Base-by-base conservation (phyloP, 139 green algal species). In the Chlorokybus atmophyticus region DNA sequence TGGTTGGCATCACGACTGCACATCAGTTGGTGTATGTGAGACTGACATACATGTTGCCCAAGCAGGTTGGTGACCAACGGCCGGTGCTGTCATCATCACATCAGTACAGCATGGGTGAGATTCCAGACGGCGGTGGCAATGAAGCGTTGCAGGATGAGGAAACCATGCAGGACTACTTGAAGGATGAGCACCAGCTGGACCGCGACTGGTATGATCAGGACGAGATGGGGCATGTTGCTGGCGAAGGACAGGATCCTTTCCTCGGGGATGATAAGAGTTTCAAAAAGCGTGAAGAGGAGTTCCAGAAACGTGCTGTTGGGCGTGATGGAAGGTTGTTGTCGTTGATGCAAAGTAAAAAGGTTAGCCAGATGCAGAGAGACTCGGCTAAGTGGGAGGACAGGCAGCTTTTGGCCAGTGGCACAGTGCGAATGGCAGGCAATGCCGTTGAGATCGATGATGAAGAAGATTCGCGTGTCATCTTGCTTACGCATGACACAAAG, bases 401-500 rank as follows among this genome's bases (percentile, higher is more conserved):
- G 67, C 66, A 91, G 8, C 73, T 98, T 56, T 59, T 94, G 29
- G 87, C 76, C 3, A 83, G 69, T 2, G 90, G 89, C 8, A 87
- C 94, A 25, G 87, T 75, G 30, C 54, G 60, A 19, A 21, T 14
- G 0, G 27, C 29, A 61, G 68, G 85, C 67, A 71, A 85, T 19
- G 81, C 85, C 51, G 68, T 84, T 3, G 83, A 93, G 56, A 87
- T 93, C 52, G 71, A 87, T 28, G 71, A 84, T 40, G 83, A 94
- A 38, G 74, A 85, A 0, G 85, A 95, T 52, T 56, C 77, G 32
- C 69, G 83, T 1, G 78, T 87, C 49, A 59, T 95, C 52, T 82
- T 98, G 71, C 71, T 97, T 40, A 88, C 97, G 50, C 91, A 97
- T 65, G 61, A 97, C 77, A 92, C 87, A 35, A 86, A 87, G 70